Evolutionary conservation across 805 yeast genomes (phyloP).

Genomic region (Yarrowia deformans): DNA sequence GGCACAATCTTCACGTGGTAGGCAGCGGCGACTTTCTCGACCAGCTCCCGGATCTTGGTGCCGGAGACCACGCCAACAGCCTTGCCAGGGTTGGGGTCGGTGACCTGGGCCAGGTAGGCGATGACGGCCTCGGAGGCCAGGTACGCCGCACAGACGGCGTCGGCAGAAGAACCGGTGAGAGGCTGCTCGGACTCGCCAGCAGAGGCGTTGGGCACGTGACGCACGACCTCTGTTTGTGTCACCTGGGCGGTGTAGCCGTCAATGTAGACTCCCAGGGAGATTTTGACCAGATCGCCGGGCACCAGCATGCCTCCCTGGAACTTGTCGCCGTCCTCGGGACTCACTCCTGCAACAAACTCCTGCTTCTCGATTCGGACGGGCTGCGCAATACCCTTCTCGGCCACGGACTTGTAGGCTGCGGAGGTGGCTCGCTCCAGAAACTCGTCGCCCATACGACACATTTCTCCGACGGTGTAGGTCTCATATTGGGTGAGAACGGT

Average conservation of each 20-base stretch:
- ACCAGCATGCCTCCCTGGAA: conserved; percentile 57
- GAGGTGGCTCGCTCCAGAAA: conserved; percentile 67
- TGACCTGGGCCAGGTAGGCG: conserved; percentile 72
- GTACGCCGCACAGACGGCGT: conserved; percentile 86
- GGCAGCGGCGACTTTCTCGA: conserved; percentile 83
- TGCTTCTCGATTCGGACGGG: conserved; percentile 92
- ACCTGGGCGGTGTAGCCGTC: conserved; percentile 93
- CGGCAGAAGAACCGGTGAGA: conserved; percentile 82
- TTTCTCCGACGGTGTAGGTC: conserved; percentile 55
- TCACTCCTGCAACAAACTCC: conserved; percentile 76
- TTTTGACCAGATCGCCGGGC: conserved; percentile 86
- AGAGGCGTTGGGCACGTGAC: conserved; percentile 53
- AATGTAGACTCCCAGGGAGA: conserved; percentile 86
- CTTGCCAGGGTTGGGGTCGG: conserved; percentile 59
- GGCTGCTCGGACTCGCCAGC: conserved; percentile 71
- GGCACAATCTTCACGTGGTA: conserved; percentile 89
- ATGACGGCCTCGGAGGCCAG: conserved; percentile 89
- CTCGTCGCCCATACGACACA: conserved; percentile 84
- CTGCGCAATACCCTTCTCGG: conserved; percentile 88
- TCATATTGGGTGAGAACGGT: conserved; percentile 40
- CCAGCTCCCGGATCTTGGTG: conserved; percentile 69
- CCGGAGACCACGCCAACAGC: conserved; percentile 62
- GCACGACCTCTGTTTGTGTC: conserved; percentile 83
- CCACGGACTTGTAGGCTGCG: conserved; percentile 60
- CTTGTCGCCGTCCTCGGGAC: conserved; percentile 68